phyloP scores from a whole-genome alignment of 208 protist genomes.

The Borovskyia barvae region DNA sequence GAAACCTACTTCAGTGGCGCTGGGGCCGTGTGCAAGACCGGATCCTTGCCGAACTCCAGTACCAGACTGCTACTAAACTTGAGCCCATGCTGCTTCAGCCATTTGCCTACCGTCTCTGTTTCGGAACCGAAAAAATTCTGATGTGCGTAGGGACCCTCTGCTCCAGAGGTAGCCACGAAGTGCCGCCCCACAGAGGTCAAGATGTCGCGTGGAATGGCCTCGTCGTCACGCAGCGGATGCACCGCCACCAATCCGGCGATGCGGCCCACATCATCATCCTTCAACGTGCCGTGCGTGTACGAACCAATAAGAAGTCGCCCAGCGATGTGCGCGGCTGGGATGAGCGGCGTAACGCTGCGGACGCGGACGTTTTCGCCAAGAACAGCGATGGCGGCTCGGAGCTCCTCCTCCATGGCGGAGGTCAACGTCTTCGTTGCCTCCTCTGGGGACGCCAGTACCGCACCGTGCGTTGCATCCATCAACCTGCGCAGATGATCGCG shows the following conservation, averaged over 20 bases:
- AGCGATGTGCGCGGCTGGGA: conserved; percentile 37
- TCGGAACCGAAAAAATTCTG: conserved; percentile 78
- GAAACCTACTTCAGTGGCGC: conserved; percentile 20
- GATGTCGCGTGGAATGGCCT: conserved; percentile 34
- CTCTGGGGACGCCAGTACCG: conserved; percentile 45
- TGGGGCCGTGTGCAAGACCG: conserved; percentile 63
- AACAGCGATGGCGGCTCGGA: conserved; percentile 63
- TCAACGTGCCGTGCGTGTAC: conserved; percentile 77
- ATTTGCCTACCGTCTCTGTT: conserved; percentile 76
- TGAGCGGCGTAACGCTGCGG: conserved; percentile 49
- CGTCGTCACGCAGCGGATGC: conserved; percentile 32
- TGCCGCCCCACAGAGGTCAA: conserved; percentile 69
- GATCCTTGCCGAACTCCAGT: conserved; percentile 87
- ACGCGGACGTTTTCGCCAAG: conserved; percentile 86
- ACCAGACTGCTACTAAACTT: conserved; percentile 78
- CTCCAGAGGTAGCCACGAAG: conserved; percentile 79
- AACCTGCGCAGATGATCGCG: conserved; percentile 26
- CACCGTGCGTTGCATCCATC: conserved; percentile 51
- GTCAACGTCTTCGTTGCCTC: conserved; percentile 41
- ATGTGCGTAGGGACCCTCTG: conserved; percentile 72
- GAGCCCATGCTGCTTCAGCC: conserved; percentile 75
- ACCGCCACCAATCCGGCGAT: conserved; percentile 79
- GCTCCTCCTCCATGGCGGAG: conserved; percentile 34
- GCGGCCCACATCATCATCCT: conserved; percentile 57
- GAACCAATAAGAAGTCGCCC: conserved; percentile 63